These are phyloP conservation scores for Calonectria pseudoturangicola DNA, from an alignment of 2,329 filamentous ascomycete species.

Conservation along the genomic window DNA sequence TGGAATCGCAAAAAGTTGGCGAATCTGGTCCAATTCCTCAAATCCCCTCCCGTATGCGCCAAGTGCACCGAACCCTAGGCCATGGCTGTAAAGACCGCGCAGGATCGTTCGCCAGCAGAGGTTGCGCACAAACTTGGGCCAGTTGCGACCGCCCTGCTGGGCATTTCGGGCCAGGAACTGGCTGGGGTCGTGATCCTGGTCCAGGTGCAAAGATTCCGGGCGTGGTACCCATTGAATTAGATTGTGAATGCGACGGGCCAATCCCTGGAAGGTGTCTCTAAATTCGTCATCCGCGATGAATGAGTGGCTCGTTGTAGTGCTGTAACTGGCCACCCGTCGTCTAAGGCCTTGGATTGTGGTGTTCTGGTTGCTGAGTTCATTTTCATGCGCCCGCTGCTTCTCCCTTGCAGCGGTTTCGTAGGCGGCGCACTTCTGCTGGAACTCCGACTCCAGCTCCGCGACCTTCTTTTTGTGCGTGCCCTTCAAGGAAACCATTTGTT, in stretches of 20 bases:
- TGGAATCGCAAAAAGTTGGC: constrained; percentile 31
- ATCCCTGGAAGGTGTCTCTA: constrained; percentile 22
- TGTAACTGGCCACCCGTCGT: constrained; percentile 40
- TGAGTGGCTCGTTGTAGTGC: constrained; percentile 16
- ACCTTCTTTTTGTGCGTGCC: not conserved
- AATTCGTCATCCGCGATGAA: constrained; percentile 38
- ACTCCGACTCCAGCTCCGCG: not conserved
- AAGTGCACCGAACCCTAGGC: constrained; percentile 38
- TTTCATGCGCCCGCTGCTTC: too few relatives aligned
- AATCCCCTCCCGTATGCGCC: constrained; percentile 33
- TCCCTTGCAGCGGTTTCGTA: not conserved
- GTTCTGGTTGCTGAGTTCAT: not conserved
- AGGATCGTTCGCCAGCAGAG: constrained; percentile 38
- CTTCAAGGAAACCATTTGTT: not conserved
- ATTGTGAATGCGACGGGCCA: constrained; percentile 36
- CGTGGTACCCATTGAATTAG: constrained; percentile 34
- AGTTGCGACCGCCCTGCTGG: constrained; percentile 38
- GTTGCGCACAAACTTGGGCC: constrained; percentile 40
- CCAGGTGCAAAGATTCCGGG: not conserved
- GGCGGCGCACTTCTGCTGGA: not conserved
- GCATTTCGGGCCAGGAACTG: constrained; percentile 35
- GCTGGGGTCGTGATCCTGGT: constrained; percentile 29
- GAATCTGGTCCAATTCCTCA: constrained; percentile 30
- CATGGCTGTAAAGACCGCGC: constrained; percentile 35
- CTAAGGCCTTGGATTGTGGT: constrained; percentile 15